Evolutionary conservation across 495 filamentous ascomycete genomes (phyloP).

Genomic region (Penicillium bialowiezense): DNA sequence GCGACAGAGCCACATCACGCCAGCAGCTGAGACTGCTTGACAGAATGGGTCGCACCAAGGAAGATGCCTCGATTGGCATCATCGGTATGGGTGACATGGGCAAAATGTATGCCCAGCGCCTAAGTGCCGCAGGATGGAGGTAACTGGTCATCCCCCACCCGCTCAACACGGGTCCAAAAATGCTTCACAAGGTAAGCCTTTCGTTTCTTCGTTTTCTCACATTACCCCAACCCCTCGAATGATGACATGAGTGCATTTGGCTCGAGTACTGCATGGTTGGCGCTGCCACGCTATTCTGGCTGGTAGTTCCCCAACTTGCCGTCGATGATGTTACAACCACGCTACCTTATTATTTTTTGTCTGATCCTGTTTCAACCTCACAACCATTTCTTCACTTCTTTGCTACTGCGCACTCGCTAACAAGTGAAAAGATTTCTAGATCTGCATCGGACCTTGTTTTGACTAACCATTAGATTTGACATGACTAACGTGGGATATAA

Average conservation of each 20-base stretch:
- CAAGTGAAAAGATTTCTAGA: conserved; percentile 9
- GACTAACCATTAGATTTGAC: conserved; percentile 2
- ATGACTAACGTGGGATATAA: conserved; percentile 31
- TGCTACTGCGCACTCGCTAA: conserved; percentile 12
- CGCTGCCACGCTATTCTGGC: conserved; percentile 52
- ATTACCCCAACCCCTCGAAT: conserved; percentile 45
- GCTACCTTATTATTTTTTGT: conserved; percentile 93
- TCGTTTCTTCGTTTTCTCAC: conserved; percentile 13
- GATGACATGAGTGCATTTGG: conserved; percentile 99
- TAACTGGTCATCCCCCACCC: conserved; percentile 43
- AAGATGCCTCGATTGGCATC: conserved; percentile 75
- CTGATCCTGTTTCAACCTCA: conserved; percentile 53
- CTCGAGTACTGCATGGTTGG: conserved; percentile 77
- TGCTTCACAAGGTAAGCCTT: conserved; percentile 31
- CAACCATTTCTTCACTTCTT: conserved; percentile 5
- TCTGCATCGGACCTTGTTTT: neutral
- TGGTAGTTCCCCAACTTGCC: conserved; percentile 33
- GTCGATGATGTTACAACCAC: conserved; percentile 96
- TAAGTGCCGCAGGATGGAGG: conserved; percentile 94
- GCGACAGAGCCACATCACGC: neutral
- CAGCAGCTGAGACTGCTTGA: neutral
- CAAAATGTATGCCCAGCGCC: conserved; percentile 91
- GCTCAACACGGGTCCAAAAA: conserved; percentile 4
- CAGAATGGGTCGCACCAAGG: conserved; percentile 50
- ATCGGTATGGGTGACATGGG: conserved; percentile 99